Percentiles rank a stretch among this genome's conserved stretches.
phyloP scores from a whole-genome alignment of 2,329 filamentous ascomycete genomes.

The Botrytis cinerea region DNA sequence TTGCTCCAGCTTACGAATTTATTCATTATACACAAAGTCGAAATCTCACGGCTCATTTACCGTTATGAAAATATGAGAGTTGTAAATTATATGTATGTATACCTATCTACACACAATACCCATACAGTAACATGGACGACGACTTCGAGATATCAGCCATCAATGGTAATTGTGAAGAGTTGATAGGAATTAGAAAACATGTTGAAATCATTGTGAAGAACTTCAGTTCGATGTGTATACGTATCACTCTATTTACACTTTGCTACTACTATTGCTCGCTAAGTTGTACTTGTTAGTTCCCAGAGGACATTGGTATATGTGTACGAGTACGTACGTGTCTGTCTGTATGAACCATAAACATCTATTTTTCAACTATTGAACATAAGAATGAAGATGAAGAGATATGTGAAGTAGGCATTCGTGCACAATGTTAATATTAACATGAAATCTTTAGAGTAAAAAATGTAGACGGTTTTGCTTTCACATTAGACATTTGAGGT shows the following conservation, averaged over 20 bases:
- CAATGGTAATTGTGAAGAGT: neutral
- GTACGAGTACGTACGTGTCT: neutral
- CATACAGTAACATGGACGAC: neutral
- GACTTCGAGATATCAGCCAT: neutral
- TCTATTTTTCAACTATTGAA: neutral
- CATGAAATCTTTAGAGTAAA: neutral
- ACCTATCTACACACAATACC: neutral
- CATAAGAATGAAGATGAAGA: neutral
- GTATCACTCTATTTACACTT: neutral
- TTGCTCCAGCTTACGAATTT: neutral
- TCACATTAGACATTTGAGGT: neutral
- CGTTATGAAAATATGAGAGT: neutral
- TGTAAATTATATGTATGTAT: neutral
- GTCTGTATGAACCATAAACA: neutral
- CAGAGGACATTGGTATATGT: neutral
- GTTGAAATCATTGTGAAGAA: neutral
- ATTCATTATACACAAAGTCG: accelerated
- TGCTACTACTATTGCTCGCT: neutral
- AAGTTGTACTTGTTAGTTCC: neutral
- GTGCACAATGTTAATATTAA: neutral
- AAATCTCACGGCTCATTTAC: neutral
- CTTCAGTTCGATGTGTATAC: neutral
- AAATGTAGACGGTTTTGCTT: neutral
- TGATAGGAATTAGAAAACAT: neutral
- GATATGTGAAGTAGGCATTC: neutral